A percentile compares a stretch with the other conserved stretches of the same genome.
phyloP scores from a whole-genome alignment of 805 yeast species.

The Starmerella gropengiesseri region DNA sequence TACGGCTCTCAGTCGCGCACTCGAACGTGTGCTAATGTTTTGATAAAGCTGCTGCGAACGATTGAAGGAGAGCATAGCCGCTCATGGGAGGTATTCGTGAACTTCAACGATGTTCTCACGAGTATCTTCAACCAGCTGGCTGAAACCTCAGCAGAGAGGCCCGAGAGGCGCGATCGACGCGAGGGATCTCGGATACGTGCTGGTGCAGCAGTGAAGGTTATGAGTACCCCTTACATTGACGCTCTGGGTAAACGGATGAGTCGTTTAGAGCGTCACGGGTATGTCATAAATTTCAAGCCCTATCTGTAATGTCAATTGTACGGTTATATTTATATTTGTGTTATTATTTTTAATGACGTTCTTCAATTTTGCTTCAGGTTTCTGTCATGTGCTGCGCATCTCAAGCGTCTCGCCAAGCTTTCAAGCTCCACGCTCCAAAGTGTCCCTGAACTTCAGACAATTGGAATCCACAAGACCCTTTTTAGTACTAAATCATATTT shows the following conservation, averaged over 20 bases:
- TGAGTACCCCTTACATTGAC: conserved; percentile 4
- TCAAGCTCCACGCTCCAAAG: no score
- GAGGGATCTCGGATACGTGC: not conserved
- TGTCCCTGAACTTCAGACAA: no score
- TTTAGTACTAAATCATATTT: no score
- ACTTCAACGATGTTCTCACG: conserved; percentile 2
- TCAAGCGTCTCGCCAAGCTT: no score
- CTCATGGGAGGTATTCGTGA: not conserved
- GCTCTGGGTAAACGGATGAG: conserved; percentile 4
- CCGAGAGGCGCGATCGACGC: conserved; percentile 3
- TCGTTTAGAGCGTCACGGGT: conserved; percentile 4
- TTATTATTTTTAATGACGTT: no score
- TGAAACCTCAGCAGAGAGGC: not conserved
- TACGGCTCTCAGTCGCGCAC: conserved; percentile 2
- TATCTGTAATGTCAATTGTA: no score
- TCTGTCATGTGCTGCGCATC: no score
- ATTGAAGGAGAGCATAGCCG: conserved; percentile 6
- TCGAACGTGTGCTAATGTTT: not conserved
- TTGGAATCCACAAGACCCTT: no score
- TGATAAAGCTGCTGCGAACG: conserved; percentile 2
- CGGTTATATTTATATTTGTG: no score
- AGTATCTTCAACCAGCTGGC: conserved; percentile 1
- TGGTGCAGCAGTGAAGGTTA: not conserved
- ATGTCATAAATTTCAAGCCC: conserved; percentile 1
- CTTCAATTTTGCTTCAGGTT: no score